phyloP scores from a whole-genome alignment of 345 rosid species.

The Abelmoschus esculentus region DNA sequence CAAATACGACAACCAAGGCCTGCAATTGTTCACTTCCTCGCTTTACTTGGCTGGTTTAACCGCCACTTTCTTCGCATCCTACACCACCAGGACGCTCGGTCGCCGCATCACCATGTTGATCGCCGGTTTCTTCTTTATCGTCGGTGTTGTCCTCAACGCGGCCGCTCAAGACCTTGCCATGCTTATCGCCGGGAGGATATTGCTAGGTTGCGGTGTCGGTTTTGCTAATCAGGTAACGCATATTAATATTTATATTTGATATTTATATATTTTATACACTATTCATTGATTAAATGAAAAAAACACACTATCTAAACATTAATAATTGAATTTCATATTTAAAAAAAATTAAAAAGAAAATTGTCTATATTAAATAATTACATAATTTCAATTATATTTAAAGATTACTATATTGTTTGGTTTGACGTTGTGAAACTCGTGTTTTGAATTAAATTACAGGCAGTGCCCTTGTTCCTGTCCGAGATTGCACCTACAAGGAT shows the following conservation, averaged over 20 bases:
- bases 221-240: constrained; percentile 74
- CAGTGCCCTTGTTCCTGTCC: constrained; percentile 87
- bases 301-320: too few relatives aligned
- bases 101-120: constrained; percentile 75
- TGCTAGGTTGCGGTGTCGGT: constrained; percentile 93
- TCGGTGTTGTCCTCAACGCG: constrained; percentile 63
- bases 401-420: too few relatives aligned
- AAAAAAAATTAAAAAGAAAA: too few relatives aligned
- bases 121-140: constrained; percentile 76
- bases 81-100: constrained; percentile 80
- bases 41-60: constrained; percentile 84
- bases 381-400: too few relatives aligned
- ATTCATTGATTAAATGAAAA: too few relatives aligned
- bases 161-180: constrained; percentile 77
- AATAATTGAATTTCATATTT: too few relatives aligned
- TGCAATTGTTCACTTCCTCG: constrained; percentile 86
- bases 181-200: constrained; percentile 83
- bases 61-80: constrained; percentile 88
- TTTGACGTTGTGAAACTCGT: too few relatives aligned
- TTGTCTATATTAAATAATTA: too few relatives aligned
- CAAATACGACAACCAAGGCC: constrained; percentile 87
- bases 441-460: constrained; percentile 29
- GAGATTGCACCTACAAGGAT: constrained; percentile 94
- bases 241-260: too few relatives aligned
- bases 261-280: too few relatives aligned